Evolutionary conservation across 2,329 filamentous ascomycete species (phyloP).

Genomic region (Mycogone perniciosa): DNA sequence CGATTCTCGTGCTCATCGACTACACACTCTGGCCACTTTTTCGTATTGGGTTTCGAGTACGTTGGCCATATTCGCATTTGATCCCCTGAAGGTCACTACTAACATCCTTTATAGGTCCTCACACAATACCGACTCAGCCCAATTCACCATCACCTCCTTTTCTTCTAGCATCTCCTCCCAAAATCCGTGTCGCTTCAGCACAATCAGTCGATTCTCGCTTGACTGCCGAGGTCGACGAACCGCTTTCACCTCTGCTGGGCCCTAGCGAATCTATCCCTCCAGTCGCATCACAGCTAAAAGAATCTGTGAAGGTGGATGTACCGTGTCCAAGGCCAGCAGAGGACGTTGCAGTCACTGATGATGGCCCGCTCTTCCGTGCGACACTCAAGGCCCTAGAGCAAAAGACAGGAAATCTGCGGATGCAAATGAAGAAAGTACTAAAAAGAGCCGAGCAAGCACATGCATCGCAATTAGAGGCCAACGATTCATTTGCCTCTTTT

Average conservation of each 20-base stretch:
- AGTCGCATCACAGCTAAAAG: conserved; percentile 26
- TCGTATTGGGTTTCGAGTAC: conserved; percentile 89
- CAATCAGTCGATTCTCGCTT: conserved; percentile 81
- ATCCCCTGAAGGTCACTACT: conserved; percentile 26
- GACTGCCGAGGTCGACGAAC: conserved; percentile 59
- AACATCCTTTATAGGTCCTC: conserved; percentile 3
- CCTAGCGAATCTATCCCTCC: conserved; percentile 31
- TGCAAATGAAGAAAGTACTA: conserved; percentile 91
- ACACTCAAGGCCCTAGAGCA: conserved; percentile 96
- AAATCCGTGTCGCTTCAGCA: conserved; percentile 75
- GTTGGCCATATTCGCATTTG: conserved; percentile 19
- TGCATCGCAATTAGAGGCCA: conserved; percentile 71
- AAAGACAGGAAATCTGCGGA: conserved; percentile 90
- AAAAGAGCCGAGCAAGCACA: conserved; percentile 90
- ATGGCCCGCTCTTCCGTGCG: conserved; percentile 90
- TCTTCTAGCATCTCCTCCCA: conserved; percentile 64
- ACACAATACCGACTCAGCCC: conserved; percentile 43
- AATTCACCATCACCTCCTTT: conserved; percentile 66
- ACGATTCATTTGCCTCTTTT: conserved; percentile 76
- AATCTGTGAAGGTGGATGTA: conserved; percentile 77
- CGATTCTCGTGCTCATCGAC: conserved; percentile 81
- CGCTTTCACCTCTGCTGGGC: conserved; percentile 44
- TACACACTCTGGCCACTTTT: conserved; percentile 86
- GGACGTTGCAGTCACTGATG: conserved; percentile 77
- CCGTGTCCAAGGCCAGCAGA: conserved; percentile 77